Percentiles rank a stretch among this genome's conserved stretches.
Conservation (phyloP, 2,329 filamentous ascomycete species). For the Aspergillus latus region DNA sequence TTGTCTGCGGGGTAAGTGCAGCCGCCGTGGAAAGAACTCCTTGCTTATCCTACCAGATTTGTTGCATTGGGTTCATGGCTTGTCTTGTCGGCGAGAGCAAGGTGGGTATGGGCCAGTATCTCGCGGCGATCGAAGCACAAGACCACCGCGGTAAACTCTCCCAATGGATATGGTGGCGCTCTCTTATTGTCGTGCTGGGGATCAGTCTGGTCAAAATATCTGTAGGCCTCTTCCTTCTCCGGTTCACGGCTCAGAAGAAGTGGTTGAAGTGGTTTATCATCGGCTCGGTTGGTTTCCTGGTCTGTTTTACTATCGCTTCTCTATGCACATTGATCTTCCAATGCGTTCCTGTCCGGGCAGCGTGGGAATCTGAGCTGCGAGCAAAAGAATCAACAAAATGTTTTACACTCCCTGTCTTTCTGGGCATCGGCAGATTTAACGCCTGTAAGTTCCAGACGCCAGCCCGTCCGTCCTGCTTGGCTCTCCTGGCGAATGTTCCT, state of each 20-base stretch:
- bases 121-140: neutral
- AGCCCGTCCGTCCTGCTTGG: too few species aligned
- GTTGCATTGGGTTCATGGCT: conserved; percentile 28
- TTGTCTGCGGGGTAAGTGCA: conserved; percentile 31
- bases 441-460: conserved; percentile 18
- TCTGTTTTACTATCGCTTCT: conserved; percentile 21
- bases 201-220: conserved; percentile 48
- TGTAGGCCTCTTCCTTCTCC: conserved; percentile 44
- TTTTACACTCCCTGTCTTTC: conserved; percentile 43
- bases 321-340: conserved; percentile 48
- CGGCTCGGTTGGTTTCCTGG: conserved; percentile 35
- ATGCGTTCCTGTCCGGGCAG: conserved; percentile 47
- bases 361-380: conserved; percentile 43
- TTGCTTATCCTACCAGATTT: conserved; percentile 18
- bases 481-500: too few species aligned
- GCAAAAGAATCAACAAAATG: conserved; percentile 36
- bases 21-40: too few species aligned
- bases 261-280: conserved; percentile 40
- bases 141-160: neutral
- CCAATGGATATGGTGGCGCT: conserved; percentile 7
- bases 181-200: conserved; percentile 29
- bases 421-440: conserved; percentile 48
- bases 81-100: conserved; percentile 48
- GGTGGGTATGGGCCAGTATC: conserved; percentile 47
- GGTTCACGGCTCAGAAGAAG: conserved; percentile 40